A percentile compares a stretch with the other conserved stretches of the same genome.
Evolutionary conservation across 495 filamentous ascomycete genomes (phyloP).

Genomic region (Penicillium robsamsonii): DNA sequence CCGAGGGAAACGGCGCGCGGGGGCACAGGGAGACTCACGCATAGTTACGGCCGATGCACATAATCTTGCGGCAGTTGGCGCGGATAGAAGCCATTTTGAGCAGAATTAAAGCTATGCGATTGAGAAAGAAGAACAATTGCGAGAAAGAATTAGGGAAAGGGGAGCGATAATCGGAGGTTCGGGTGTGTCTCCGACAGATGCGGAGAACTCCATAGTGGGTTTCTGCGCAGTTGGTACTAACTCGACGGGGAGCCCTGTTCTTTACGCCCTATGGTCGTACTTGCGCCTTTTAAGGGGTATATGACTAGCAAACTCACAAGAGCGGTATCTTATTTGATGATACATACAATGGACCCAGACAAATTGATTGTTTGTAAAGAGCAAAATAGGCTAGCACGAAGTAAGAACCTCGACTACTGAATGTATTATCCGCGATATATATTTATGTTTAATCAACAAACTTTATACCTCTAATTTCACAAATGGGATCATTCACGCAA

Average conservation of each 20-base stretch:
- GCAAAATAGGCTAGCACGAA: no score
- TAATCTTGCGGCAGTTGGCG: constrained; percentile 76
- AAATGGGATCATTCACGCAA: not conserved
- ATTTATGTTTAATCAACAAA: not conserved
- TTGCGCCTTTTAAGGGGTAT: no score
- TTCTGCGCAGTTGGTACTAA: not conserved
- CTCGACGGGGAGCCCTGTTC: no score
- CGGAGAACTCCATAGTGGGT: constrained; percentile 14
- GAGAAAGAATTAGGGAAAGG: not conserved
- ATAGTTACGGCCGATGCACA: constrained; percentile 98
- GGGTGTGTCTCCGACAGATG: constrained; percentile 18
- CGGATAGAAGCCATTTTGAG: constrained; percentile 38
- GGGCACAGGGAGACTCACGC: constrained; percentile 58
- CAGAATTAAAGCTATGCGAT: not conserved
- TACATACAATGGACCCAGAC: no score
- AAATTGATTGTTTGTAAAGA: no score
- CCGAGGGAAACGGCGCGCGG: constrained; percentile 4
- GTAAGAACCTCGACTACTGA: no score
- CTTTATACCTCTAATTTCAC: not conserved
- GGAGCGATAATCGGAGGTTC: not conserved
- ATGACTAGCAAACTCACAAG: no score
- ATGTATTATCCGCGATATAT: no score
- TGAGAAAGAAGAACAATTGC: constrained; percentile 4
- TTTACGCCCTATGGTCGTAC: no score
- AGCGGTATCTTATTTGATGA: no score